A percentile compares a stretch with the other conserved stretches of the same genome.
These are phyloP conservation scores for Periconia sp. DNA, from an alignment of 2,329 filamentous ascomycete genomes.

Conservation along the genomic window DNA sequence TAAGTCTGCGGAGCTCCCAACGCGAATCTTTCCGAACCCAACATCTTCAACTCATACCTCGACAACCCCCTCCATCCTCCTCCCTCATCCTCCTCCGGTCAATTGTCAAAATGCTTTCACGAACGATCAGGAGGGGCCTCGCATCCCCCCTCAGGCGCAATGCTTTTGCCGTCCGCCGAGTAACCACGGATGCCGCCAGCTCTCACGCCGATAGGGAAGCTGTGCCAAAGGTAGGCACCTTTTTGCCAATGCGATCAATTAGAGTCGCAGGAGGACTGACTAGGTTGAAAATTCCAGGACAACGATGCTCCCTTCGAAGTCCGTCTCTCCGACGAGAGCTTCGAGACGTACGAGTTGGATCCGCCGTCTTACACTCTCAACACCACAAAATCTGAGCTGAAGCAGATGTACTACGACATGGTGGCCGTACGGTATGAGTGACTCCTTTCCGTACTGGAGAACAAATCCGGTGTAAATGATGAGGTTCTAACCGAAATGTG, in stretches of 20 bases:
- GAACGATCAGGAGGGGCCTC: conserved; percentile 44
- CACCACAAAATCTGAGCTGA: conserved; percentile 96
- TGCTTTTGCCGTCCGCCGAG: conserved; percentile 59
- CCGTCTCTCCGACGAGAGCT: conserved; percentile 94
- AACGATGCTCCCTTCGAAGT: conserved; percentile 93
- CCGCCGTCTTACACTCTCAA: conserved; percentile 90
- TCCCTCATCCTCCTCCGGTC: conserved; percentile 18
- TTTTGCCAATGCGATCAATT: conserved; percentile 3
- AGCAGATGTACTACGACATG: conserved; percentile 99
- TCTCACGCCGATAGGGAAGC: conserved; percentile 81
- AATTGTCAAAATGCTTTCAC: conserved; percentile 41
- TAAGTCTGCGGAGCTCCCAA: conserved; percentile 15
- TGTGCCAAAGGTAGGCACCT: conserved; percentile 62
- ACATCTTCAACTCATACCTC: conserved; percentile 13
- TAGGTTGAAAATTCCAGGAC: conserved; percentile 59
- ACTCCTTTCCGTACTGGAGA: not conserved
- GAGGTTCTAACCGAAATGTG: not conserved
- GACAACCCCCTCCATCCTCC: conserved; percentile 19
- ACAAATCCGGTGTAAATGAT: not conserved
- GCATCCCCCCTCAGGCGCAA: conserved; percentile 43
- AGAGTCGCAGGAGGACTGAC: conserved; percentile 6
- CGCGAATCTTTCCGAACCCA: conserved; percentile 24
- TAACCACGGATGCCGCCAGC: conserved; percentile 94
- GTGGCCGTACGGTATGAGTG: conserved; percentile 78
- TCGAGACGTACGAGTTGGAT: conserved; percentile 99